phyloP scores from a whole-genome alignment of 2,329 filamentous ascomycete species.

The Hypoxylon sp. region DNA sequence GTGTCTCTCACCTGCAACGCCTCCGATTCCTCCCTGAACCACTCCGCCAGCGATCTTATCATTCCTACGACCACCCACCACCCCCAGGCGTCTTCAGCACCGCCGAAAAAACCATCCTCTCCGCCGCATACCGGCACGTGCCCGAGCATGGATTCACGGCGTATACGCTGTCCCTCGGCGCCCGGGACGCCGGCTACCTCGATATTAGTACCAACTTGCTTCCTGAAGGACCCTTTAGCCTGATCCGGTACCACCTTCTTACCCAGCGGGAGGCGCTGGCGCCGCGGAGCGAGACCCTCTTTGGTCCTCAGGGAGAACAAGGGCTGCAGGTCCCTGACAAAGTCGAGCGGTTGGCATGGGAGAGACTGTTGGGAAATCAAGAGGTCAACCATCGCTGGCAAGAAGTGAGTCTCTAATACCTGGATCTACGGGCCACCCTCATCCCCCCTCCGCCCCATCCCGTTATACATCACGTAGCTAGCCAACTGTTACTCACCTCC shows the following conservation, averaged over 20 bases:
- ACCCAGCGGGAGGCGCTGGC: slow-evolving; percentile 75
- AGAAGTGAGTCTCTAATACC: slow-evolving; percentile 72
- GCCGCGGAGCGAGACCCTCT: slow-evolving; percentile 57
- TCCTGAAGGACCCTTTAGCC: slow-evolving; percentile 82
- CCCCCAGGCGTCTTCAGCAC: slow-evolving; percentile 74
- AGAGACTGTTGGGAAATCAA: slow-evolving; percentile 81
- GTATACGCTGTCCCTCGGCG: slow-evolving; percentile 80
- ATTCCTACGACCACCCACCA: slow-evolving; percentile 79
- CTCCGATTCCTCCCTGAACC: slow-evolving; percentile 1
- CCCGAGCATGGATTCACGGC: slow-evolving; percentile 86
- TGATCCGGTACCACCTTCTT: slow-evolving; percentile 84
- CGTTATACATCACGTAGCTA: slow-evolving; percentile 17
- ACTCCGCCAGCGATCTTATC: slow-evolving; percentile 67
- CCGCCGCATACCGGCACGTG: slow-evolving; percentile 83
- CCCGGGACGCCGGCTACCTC: slow-evolving; percentile 86
- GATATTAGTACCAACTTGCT: slow-evolving; percentile 89
- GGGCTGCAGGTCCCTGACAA: slow-evolving; percentile 70
- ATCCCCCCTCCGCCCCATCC: slow-evolving; percentile 11
- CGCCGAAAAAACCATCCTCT: slow-evolving; percentile 82
- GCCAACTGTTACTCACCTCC: not conserved
- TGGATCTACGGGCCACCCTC: not conserved
- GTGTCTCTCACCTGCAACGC: slow-evolving; percentile 21
- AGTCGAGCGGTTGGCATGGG: slow-evolving; percentile 80
- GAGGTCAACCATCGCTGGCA: slow-evolving; percentile 85
- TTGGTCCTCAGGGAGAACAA: slow-evolving; percentile 54